A percentile compares a stretch with the other conserved stretches of the same genome.
Conservation (phyloP, 1,284 basidiomycete species). For the Fistulinella cinereoalba region DNA sequence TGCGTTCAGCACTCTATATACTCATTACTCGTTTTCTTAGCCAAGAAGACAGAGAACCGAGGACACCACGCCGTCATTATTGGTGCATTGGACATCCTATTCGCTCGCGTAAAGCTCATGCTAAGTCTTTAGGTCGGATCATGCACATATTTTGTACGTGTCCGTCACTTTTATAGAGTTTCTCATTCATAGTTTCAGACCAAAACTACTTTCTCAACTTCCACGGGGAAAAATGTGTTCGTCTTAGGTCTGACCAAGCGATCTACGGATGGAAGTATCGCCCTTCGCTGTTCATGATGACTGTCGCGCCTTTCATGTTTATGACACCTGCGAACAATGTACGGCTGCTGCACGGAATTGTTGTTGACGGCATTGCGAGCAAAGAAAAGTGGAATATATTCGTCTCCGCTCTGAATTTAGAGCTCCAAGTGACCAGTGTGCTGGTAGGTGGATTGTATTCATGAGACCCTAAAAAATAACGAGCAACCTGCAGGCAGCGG, state of each 20-base stretch:
- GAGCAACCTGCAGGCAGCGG: slow-evolving; percentile 33
- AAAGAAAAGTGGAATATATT: slow-evolving; percentile 36
- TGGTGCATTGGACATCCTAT: slow-evolving; percentile 33
- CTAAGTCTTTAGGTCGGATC: slow-evolving; percentile 36
- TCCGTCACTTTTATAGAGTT: background rate
- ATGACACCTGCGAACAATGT: slow-evolving; percentile 44
- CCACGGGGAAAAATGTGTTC: slow-evolving; percentile 50
- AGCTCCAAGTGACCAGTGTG: slow-evolving; percentile 36
- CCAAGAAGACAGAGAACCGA: background rate
- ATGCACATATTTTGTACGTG: slow-evolving; percentile 47
- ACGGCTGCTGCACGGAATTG: slow-evolving; percentile 39
- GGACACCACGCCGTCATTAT: slow-evolving; percentile 34
- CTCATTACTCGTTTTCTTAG: slow-evolving; percentile 17
- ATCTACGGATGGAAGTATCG: slow-evolving; percentile 34
- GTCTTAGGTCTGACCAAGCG: slow-evolving; percentile 45
- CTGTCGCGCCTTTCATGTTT: slow-evolving; percentile 41
- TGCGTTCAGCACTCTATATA: slow-evolving; percentile 1
- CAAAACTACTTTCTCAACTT: slow-evolving; percentile 48
- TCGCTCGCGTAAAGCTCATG: background rate
- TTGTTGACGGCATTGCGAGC: slow-evolving; percentile 34
- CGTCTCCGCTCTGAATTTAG: slow-evolving; percentile 27
- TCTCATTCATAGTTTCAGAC: slow-evolving; percentile 18
- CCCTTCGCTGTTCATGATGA: slow-evolving; percentile 34
- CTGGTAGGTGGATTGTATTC: slow-evolving; percentile 25
- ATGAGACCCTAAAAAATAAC: background rate